phyloP scores from a whole-genome alignment of 441 rosid genomes.

The Theobroma grandiflorum region DNA sequence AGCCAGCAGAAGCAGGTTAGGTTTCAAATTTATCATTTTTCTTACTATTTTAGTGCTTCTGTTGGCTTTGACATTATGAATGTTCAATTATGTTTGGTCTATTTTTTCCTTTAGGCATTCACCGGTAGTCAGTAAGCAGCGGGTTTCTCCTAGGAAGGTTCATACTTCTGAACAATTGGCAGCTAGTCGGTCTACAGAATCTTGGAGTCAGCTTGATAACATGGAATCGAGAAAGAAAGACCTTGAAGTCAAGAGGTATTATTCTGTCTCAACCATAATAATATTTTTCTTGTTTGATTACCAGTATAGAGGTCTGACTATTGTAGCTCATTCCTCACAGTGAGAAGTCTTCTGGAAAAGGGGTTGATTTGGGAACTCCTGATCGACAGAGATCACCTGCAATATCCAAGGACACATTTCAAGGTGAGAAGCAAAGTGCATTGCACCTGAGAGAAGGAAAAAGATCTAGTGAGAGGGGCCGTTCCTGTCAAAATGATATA shows the following conservation, averaged over 20 bases:
- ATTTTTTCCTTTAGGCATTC: conserved; percentile 29
- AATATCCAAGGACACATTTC: conserved; percentile 40
- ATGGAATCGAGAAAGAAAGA: conserved; percentile 46
- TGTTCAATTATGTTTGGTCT: conserved; percentile 20
- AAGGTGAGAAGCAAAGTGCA: conserved; percentile 31
- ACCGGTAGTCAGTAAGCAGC: conserved; percentile 44
- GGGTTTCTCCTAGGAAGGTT: conserved; percentile 40
- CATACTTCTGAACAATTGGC: conserved; percentile 38
- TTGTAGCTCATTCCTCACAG: conserved; percentile 48
- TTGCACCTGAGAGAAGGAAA: conserved; percentile 36
- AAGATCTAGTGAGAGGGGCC: conserved; percentile 51
- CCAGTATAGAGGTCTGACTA: conserved; percentile 17
- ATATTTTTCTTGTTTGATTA: conserved; percentile 21
- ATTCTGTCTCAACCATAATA: background rate
- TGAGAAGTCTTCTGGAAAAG: conserved; percentile 53
- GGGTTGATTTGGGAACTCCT: conserved; percentile 38
- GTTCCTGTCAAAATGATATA: conserved; percentile 34
- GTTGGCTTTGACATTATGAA: conserved; percentile 17
- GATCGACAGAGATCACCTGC: conserved; percentile 54
- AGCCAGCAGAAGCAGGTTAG: conserved; percentile 46
- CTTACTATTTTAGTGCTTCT: background rate
- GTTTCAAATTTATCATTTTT: background rate
- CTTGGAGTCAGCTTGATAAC: conserved; percentile 31
- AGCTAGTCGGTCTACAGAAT: conserved; percentile 35
- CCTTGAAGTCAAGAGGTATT: conserved; percentile 62